Conservation (phyloP, 2,329 filamentous ascomycete species). For the Diaporthe capsici region DNA sequence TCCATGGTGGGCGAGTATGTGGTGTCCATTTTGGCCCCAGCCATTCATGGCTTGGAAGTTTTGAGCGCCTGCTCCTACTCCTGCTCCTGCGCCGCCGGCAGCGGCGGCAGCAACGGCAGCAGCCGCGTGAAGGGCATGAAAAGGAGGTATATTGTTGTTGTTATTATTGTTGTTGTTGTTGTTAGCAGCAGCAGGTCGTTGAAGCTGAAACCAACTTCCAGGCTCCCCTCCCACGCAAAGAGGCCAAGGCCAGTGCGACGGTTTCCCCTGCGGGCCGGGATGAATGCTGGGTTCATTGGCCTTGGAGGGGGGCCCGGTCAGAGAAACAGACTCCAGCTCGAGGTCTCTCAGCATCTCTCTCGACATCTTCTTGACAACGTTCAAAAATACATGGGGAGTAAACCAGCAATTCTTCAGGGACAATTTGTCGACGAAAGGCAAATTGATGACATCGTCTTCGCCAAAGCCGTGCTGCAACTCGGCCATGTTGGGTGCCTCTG, state of each 20-base stretch:
- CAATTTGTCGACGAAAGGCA: conserved; percentile 71
- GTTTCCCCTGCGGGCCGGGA: conserved; percentile 25
- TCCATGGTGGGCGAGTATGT: neutral
- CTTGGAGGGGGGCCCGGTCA: conserved; percentile 63
- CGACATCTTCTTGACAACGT: conserved; percentile 65
- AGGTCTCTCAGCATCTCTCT: conserved; percentile 64
- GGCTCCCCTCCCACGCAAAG: conserved; percentile 41
- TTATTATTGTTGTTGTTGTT: neutral
- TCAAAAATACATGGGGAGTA: conserved; percentile 68
- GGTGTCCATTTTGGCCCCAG: neutral
- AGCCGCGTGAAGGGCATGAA: neutral
- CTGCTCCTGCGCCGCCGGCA: neutral
- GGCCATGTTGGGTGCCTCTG: conserved; percentile 51
- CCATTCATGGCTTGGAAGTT: neutral
- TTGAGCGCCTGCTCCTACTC: neutral
- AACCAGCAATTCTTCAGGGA: conserved; percentile 80
- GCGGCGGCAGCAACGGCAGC: neutral
- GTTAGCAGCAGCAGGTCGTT: neutral
- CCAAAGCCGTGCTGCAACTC: conserved; percentile 42
- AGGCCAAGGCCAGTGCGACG: conserved; percentile 44
- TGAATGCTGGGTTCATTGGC: conserved; percentile 32
- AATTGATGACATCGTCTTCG: conserved; percentile 58
- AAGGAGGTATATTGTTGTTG: neutral
- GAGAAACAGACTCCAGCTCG: conserved; percentile 74
- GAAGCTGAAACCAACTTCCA: conserved; percentile 38